These are phyloP conservation scores for Calocybe cyanea DNA, from an alignment of 768 basidiomycete species.

Conservation along the genomic window DNA sequence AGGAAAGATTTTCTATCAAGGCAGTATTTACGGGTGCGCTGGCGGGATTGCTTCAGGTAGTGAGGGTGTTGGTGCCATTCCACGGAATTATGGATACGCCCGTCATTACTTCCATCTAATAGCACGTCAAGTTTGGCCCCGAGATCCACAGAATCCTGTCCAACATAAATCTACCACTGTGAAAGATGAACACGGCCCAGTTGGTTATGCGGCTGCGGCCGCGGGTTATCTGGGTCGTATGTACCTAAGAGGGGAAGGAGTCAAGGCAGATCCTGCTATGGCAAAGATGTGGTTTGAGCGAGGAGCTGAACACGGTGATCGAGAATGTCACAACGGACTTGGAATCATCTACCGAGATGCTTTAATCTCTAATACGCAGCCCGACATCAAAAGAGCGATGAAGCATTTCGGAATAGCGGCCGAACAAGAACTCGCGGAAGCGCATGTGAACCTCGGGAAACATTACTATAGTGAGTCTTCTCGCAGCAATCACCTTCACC, in stretches of 20 bases:
- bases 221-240: conserved; percentile 92
- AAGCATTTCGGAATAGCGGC: conserved; percentile 75
- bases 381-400: conserved; percentile 62
- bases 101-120: conserved; percentile 81
- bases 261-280: conserved; percentile 64
- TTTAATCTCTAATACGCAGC: conserved; percentile 59
- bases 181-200: conserved; percentile 49
- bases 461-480: conserved; percentile 53
- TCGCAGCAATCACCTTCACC: conserved; percentile 7
- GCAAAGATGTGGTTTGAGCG: conserved; percentile 96
- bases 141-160: conserved; percentile 61
- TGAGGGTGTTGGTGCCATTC: conserved; percentile 88
- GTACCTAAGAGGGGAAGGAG: conserved; percentile 91
- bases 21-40: conserved; percentile 76
- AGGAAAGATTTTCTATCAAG: conserved; percentile 96
- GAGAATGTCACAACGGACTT: conserved; percentile 85
- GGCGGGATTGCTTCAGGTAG: conserved; percentile 86
- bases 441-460: conserved; percentile 89
- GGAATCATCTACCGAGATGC: conserved; percentile 94
- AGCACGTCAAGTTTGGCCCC: conserved; percentile 83
- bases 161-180: conserved; percentile 35
- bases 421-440: conserved; percentile 85
- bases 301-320: conserved; percentile 74
- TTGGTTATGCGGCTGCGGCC: conserved; percentile 70
- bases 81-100: conserved; percentile 74